Base-by-base conservation (phyloP, 805 yeast genomes). In the Pichia paraexigua region DNA sequence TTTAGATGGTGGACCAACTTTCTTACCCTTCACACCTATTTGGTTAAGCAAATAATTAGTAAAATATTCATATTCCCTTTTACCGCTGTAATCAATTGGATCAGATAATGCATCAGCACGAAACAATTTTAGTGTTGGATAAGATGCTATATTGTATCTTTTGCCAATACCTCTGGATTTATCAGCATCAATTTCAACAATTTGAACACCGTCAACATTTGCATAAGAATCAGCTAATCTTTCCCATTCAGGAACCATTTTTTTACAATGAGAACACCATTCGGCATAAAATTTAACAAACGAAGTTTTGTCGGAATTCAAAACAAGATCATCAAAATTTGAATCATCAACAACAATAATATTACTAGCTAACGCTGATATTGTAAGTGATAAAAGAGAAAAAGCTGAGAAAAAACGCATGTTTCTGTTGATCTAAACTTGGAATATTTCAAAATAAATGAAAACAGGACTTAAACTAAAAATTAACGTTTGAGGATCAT, bases 221-320 rank as follows among this genome's bases (percentile, higher is more conserved):
- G 50, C 56, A 49, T 56, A 64, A 3, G 56, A 51, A n/a, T 56
- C 51, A 5, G 65, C 59, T 28, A 65, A 54, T 28, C 56, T 60
- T 20, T 65, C 65, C 68, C 72, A 73, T 3, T 72, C 69, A 7
- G 88, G 88, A 63, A 71, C 72, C 60, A 83, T 62, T 39, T 69
- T 71, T 62, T 77, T 78, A 62, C 90, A 83, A 63, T 83, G 88
- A 39, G 80, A 69, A 64, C 90, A 83, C 90, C 90, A 83, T 49
- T 78, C 80, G 11, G 90, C 87, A 59, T 76, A 82, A 57, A 81
- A 83, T 70, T 88, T 86, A 56, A 88, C 87, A 55, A 89, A 75
- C 11, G 91, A 78, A 60, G 82, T 85, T 73, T 85, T 85, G 35
- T 78, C 82, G 7, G 85, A 76, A 45, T 80, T 76, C 49, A 76